Conservation (phyloP, 768 basidiomycete species). For the Plicaturopsis crispa region DNA sequence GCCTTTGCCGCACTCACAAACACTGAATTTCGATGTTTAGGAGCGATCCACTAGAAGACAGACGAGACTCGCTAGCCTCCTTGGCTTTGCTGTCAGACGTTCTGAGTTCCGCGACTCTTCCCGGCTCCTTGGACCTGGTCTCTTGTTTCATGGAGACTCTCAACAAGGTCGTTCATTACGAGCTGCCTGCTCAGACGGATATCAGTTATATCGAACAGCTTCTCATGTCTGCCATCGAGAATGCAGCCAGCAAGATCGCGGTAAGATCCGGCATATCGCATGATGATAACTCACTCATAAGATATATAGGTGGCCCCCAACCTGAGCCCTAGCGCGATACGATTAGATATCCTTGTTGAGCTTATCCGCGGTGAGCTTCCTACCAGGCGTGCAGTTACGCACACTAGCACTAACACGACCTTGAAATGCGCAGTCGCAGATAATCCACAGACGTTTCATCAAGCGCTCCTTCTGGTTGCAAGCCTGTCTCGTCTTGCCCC, state of each 20-base stretch:
- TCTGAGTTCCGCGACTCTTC: conserved; percentile 52
- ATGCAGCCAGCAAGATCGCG: conserved; percentile 44
- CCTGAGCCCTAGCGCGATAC: conserved; percentile 48
- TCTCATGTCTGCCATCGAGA: conserved; percentile 75
- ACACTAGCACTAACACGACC: neutral
- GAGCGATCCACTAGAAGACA: conserved; percentile 24
- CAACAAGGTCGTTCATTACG: conserved; percentile 51
- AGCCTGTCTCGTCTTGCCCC: conserved; percentile 78
- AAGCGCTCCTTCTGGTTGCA: conserved; percentile 83
- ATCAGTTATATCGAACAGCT: conserved; percentile 77
- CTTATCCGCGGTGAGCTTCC: conserved; percentile 62
- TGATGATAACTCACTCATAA: conserved; percentile 1
- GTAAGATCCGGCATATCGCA: no score
- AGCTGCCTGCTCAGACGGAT: conserved; percentile 50
- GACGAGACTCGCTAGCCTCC: conserved; percentile 34
- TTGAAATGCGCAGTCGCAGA: conserved; percentile 72
- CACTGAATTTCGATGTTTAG: conserved; percentile 3
- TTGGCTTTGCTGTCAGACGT: conserved; percentile 64
- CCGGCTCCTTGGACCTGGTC: conserved; percentile 67
- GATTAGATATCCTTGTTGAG: conserved; percentile 82
- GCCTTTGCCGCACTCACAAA: conserved; percentile 5
- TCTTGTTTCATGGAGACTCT: conserved; percentile 67
- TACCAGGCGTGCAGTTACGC: conserved; percentile 3
- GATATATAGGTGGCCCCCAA: conserved; percentile 38
- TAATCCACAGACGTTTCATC: conserved; percentile 93